Conservation (phyloP, 2,329 filamentous ascomycete species). For the Alternaria triticina region DNA sequence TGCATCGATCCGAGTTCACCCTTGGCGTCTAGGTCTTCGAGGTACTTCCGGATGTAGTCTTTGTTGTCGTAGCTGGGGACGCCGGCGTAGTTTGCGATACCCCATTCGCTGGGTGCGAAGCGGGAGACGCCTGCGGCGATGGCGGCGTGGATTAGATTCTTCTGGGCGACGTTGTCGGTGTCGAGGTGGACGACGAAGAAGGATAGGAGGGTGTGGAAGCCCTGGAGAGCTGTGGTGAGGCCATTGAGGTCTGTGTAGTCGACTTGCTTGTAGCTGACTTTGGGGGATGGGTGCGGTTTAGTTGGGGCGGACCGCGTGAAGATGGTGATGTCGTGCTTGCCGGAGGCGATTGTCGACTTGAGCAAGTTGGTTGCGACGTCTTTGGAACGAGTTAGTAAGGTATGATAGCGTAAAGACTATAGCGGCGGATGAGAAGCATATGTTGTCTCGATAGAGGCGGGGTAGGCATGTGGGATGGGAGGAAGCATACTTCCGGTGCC, state of each 20-base stretch:
- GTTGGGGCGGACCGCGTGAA: slow-evolving; percentile 52
- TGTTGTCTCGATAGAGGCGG: background rate
- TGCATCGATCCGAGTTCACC: slow-evolving; percentile 60
- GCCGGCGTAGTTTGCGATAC: slow-evolving; percentile 34
- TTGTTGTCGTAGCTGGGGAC: slow-evolving; percentile 62
- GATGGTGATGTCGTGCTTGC: slow-evolving; percentile 61
- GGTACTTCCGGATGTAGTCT: slow-evolving; percentile 56
- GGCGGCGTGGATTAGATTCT: slow-evolving; percentile 42
- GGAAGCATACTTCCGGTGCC: slow-evolving; percentile 44
- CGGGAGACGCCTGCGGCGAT: slow-evolving; percentile 36
- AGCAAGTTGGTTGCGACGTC: slow-evolving; percentile 62
- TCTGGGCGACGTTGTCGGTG: slow-evolving; percentile 28
- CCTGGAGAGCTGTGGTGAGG: slow-evolving; percentile 51
- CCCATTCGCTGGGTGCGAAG: slow-evolving; percentile 44
- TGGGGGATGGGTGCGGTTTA: slow-evolving; percentile 16
- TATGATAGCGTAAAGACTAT: too few relatives aligned
- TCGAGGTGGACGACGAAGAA: slow-evolving; percentile 44
- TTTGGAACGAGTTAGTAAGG: slow-evolving; percentile 26
- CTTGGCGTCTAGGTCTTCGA: slow-evolving; percentile 54
- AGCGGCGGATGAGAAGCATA: too few relatives aligned
- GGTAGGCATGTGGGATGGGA: background rate
- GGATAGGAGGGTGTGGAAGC: slow-evolving; percentile 59
- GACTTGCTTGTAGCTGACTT: slow-evolving; percentile 51
- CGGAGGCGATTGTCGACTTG: slow-evolving; percentile 56
- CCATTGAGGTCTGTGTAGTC: slow-evolving; percentile 53